phyloP scores from a whole-genome alignment of 495 filamentous ascomycete species.

The Talaromyces trachyspermus region DNA sequence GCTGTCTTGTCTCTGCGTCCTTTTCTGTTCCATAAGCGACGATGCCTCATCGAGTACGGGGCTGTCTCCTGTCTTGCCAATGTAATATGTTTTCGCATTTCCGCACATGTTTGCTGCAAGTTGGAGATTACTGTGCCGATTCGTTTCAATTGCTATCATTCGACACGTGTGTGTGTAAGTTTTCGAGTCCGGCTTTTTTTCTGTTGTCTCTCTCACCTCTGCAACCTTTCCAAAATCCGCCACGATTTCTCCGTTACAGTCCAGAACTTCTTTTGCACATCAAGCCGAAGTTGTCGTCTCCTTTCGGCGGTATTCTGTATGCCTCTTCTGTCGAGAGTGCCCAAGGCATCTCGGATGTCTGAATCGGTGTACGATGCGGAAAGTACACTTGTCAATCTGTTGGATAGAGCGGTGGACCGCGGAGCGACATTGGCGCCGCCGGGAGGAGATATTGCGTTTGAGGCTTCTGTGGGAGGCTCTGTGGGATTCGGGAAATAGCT shows the following conservation, averaged over 20 bases:
- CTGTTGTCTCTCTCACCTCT: constrained; percentile 48
- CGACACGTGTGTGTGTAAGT: no score
- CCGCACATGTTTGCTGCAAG: constrained; percentile 73
- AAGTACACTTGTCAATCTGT: constrained; percentile 73
- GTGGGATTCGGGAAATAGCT: constrained; percentile 31
- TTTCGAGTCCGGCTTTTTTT: neutral
- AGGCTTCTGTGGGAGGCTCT: constrained; percentile 19
- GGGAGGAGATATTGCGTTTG: constrained; percentile 19
- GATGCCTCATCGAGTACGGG: constrained; percentile 72
- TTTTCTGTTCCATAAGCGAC: constrained; percentile 64
- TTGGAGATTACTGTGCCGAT: constrained; percentile 72
- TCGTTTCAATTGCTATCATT: constrained; percentile 71
- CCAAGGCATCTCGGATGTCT: constrained; percentile 81
- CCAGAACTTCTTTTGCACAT: constrained; percentile 87
- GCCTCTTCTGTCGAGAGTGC: constrained; percentile 63
- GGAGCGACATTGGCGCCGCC: constrained; percentile 19
- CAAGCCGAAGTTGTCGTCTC: constrained; percentile 69
- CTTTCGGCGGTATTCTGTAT: constrained; percentile 72
- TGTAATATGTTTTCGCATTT: constrained; percentile 70
- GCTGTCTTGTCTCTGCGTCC: constrained; percentile 79
- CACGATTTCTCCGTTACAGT: constrained; percentile 88
- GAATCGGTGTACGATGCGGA: constrained; percentile 89
- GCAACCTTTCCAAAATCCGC: constrained; percentile 85
- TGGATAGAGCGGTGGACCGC: constrained; percentile 58
- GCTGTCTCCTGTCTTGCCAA: constrained; percentile 67